A percentile compares a stretch with the other conserved stretches of the same genome.
phyloP scores from a whole-genome alignment of 441 rosid species.

The Syzygium syzygioides region DNA sequence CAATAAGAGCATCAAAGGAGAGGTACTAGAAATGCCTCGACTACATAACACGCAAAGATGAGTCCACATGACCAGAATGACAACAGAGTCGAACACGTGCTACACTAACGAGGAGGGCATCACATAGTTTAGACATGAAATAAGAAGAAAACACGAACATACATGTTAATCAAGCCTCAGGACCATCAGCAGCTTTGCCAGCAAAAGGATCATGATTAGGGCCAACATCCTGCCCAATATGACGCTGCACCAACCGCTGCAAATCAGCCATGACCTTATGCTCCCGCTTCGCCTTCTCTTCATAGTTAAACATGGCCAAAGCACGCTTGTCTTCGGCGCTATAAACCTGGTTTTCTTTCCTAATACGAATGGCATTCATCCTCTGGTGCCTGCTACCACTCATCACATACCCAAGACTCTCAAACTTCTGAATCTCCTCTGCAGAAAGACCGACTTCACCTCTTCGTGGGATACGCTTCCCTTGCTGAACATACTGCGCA shows the following conservation, averaged over 20 bases:
- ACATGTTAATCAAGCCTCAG: slow-evolving; percentile 51
- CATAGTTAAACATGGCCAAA: slow-evolving; percentile 91
- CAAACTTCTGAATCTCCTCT: slow-evolving; percentile 85
- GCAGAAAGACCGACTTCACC: slow-evolving; percentile 99
- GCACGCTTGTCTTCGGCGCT: slow-evolving; percentile 96
- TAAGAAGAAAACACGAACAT: slow-evolving; percentile 6
- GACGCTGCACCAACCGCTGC: slow-evolving; percentile 87
- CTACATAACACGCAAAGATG: background rate
- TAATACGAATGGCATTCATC: slow-evolving; percentile 97
- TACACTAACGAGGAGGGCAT: background rate
- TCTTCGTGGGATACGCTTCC: slow-evolving; percentile 97
- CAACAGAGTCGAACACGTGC: background rate
- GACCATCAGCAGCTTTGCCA: slow-evolving; percentile 48
- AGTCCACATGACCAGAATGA: background rate
- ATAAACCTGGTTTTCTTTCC: slow-evolving; percentile 96
- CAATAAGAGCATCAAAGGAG: background rate
- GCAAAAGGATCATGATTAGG: slow-evolving; percentile 90
- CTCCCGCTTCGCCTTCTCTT: slow-evolving; percentile 91
- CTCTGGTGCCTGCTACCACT: slow-evolving; percentile 98
- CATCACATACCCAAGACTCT: slow-evolving; percentile 95
- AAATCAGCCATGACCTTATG: slow-evolving; percentile 95
- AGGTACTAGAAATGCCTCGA: background rate
- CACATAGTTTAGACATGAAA: background rate
- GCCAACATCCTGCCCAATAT: slow-evolving; percentile 87
- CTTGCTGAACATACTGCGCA: slow-evolving; percentile 95